phyloP scores from a whole-genome alignment of 140 eudicot genomes.

The Bidens hawaiensis region DNA sequence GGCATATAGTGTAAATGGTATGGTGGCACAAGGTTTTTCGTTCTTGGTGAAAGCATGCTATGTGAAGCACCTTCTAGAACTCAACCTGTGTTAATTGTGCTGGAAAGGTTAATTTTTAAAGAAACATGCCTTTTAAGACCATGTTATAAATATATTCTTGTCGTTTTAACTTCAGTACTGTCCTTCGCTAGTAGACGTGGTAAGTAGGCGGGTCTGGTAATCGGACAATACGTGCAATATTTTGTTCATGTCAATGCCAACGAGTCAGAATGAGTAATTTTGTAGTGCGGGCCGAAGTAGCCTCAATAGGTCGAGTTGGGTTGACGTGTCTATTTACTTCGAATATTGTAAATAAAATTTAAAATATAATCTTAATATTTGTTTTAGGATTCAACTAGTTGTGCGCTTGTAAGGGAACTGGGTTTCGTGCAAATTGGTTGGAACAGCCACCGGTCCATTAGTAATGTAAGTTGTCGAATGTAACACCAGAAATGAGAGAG shows the following conservation, averaged over 20 bases:
- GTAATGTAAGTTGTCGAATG: background rate
- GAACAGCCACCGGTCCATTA: conserved; percentile 52
- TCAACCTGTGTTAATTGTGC: too few species aligned
- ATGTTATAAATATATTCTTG: background rate
- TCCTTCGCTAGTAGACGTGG: background rate
- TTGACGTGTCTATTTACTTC: background rate
- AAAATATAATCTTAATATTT: background rate
- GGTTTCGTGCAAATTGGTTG: conserved; percentile 95
- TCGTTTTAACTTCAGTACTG: background rate
- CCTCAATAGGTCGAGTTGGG: background rate
- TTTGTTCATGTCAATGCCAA: background rate
- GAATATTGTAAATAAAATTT: background rate
- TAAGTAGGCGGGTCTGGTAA: background rate
- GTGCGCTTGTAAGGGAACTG: conserved; percentile 91
- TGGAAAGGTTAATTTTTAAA: background rate
- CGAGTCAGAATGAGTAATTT: too few species aligned
- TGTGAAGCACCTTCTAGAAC: too few species aligned
- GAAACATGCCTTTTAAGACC: background rate
- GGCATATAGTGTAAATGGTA: conserved; percentile 79
- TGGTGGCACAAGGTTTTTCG: too few species aligned
- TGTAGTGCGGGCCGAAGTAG: too few species aligned
- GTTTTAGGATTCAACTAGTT: conserved; percentile 59
- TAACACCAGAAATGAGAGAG: background rate
- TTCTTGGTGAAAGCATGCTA: too few species aligned
- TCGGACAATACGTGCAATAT: background rate